Evolutionary conservation across 2,329 filamentous ascomycete genomes (phyloP), one percentile per base, ranked within the genome.

Genomic region (Apiospora aurea): DNA sequence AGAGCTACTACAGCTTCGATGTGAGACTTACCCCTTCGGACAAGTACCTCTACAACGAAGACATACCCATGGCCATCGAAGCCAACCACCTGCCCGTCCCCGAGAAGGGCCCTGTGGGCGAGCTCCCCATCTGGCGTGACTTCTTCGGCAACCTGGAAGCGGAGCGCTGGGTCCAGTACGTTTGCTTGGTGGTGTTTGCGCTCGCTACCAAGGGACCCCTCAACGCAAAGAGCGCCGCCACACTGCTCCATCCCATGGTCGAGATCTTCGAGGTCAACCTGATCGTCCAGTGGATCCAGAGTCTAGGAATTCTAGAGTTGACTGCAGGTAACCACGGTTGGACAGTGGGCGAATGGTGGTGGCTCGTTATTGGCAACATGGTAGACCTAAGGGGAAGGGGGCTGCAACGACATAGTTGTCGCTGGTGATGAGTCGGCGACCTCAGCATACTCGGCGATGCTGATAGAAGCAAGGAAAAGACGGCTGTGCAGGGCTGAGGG

Each of bases 81-180:
- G 80, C 83, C 10, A 75, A 75, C 8, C 70, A 73, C 2, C 77
- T 80, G 38, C 83, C 83, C 1, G 82, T 89, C 1, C 87, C 87
- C 0, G 78, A 77, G 0, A 73, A 78, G 18, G 84, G 85, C 0
- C 81, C 83, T 2, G 77, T 76, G 5, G 84, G 85, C 14, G 87
- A 89, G 57, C 83, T 94, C 4, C 93, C 93, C 0, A 87, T 94
- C 70, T 95, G 93, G 93, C 88, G 90, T 70, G 91, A 92, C 79
- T 90, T 95, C 73, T 89, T 92, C 73, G 90, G 89, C 10, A 83
- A 87, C 7, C 76, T 88, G 0, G 87, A 93, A 73, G 80, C 79
- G n/a, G 81, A 83, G 0, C 86, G 90, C 71, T 95, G 93, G 92
- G 86, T 88, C 70, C 87, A 90, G 74, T 85, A 92, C 14, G 79